Evolutionary conservation across 2,329 filamentous ascomycete genomes (phyloP).

Genomic region (Trichoderma lentiforme): DNA sequence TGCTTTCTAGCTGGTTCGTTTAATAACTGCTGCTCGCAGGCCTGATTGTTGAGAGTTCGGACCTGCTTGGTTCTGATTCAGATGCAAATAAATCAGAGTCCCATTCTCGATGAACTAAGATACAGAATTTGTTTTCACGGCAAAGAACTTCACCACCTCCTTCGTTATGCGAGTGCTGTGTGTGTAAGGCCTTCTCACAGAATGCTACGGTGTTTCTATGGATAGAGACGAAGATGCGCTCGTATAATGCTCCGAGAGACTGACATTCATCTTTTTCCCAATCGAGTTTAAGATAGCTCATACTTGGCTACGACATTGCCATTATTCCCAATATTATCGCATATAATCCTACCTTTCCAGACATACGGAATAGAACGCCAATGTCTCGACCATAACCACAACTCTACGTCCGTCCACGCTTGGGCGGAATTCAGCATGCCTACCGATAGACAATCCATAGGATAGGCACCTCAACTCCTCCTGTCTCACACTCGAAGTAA

Average conservation of each 20-base stretch:
- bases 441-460: not conserved
- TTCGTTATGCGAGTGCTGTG: not conserved
- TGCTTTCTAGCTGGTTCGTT: not conserved
- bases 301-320: too few species aligned
- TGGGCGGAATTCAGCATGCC: not conserved
- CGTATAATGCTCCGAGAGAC: too few species aligned
- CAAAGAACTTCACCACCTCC: not conserved
- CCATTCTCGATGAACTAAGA: not conserved
- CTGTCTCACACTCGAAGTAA: not conserved
- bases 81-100: not conserved
- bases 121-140: rapidly evolving
- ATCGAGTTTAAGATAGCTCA: too few species aligned
- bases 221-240: too few species aligned
- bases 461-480: not conserved
- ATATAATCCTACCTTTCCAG: not conserved
- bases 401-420: not conserved
- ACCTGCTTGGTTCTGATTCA: not conserved
- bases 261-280: too few species aligned
- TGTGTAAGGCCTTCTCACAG: too few species aligned
- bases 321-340: not conserved
- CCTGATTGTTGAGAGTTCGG: not conserved
- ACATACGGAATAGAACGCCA: not conserved
- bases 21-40: not conserved
- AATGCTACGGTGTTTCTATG: too few species aligned
- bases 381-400: not conserved